Percentiles rank a stretch among this genome's conserved stretches.
Conservation (phyloP, 257 asterid species). For the Osmanthus fragrans region DNA sequence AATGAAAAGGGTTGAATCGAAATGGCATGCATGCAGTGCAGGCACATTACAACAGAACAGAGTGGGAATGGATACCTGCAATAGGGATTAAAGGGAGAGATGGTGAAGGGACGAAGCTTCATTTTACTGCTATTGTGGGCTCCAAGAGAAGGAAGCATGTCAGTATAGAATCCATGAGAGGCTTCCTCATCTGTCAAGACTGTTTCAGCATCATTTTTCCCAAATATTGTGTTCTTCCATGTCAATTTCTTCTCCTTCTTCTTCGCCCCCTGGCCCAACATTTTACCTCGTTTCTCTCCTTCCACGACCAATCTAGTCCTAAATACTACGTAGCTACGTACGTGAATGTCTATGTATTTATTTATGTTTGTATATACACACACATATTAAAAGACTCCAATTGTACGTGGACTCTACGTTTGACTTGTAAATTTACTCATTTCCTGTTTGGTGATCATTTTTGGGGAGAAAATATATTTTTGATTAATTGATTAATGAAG, state of each 20-base stretch:
- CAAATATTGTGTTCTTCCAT: not conserved
- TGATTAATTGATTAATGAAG: too few relatives aligned
- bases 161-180: conserved; percentile 25
- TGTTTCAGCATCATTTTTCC: not conserved
- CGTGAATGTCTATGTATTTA: too few relatives aligned
- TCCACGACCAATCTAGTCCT: too few relatives aligned
- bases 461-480: too few relatives aligned
- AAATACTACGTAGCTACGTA: too few relatives aligned
- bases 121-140: conserved; percentile 38
- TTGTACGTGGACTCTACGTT: too few relatives aligned
- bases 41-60: too few relatives aligned
- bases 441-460: too few relatives aligned
- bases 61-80: conserved; percentile 39
- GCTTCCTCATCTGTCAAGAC: not conserved
- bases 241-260: not conserved
- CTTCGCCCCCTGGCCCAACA: not conserved
- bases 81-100: conserved; percentile 57
- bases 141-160: conserved; percentile 60
- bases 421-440: too few relatives aligned
- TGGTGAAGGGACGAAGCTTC: conserved; percentile 41
- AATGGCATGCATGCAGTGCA: not conserved
- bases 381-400: too few relatives aligned
- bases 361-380: too few relatives aligned
- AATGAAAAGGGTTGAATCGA: not conserved
- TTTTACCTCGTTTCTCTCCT: too few relatives aligned